Percentiles rank a stretch among this genome's conserved stretches.
Evolutionary conservation across 2,329 filamentous ascomycete genomes (phyloP).

Genomic region (Colletotrichum sp.): DNA sequence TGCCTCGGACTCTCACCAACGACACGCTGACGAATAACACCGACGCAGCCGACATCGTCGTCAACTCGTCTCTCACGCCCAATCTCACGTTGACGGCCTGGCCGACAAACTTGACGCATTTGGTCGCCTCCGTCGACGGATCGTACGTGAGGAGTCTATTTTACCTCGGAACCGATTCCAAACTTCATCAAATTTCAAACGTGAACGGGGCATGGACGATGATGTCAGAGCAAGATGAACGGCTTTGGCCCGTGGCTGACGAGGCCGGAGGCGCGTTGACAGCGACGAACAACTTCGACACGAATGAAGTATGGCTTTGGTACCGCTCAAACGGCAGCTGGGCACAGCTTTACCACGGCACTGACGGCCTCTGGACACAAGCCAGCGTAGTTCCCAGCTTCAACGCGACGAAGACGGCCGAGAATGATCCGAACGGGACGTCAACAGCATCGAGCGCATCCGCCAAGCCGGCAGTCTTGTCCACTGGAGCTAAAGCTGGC

Average conservation of each 20-base stretch:
- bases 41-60: not conserved
- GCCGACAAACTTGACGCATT: not conserved
- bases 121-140: constrained; percentile 27
- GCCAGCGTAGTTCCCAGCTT: constrained; percentile 28
- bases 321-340: constrained; percentile 35
- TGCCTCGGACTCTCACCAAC: constrained; percentile 34
- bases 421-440: not conserved
- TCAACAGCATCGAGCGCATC: constrained; percentile 34
- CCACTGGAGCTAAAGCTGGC: constrained; percentile 58
- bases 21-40: not conserved
- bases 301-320: constrained; percentile 33
- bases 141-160: constrained; percentile 28
- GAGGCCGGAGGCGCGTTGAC: constrained; percentile 30
- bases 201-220: constrained; percentile 33
- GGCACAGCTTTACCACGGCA: constrained; percentile 33
- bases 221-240: constrained; percentile 24
- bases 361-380: constrained; percentile 31
- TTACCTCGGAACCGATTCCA: constrained; percentile 41
- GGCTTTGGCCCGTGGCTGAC: constrained; percentile 36
- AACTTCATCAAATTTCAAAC: constrained; percentile 33
- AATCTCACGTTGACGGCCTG: constrained; percentile 10
- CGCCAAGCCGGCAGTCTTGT: constrained; percentile 37
- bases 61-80: not conserved
- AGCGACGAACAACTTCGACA: constrained; percentile 29
- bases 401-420: constrained; percentile 24